Base-by-base conservation (phyloP, 2,329 filamentous ascomycete genomes). In the Rhytidhysteron rufulum region DNA sequence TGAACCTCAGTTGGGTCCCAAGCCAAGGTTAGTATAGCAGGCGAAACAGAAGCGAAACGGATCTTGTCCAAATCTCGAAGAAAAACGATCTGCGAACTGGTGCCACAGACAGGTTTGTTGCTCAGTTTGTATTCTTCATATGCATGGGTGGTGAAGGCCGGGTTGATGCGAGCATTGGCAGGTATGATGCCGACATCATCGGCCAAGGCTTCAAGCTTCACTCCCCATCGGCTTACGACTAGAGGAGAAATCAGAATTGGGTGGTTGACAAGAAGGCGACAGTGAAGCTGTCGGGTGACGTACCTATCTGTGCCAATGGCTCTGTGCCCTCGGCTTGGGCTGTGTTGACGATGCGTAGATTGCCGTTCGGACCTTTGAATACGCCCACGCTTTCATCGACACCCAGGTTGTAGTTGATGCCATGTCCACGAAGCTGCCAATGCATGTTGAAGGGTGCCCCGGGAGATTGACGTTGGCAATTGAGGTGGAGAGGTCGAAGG, bases 51-150 rank as follows among this genome's bases (percentile, higher is more conserved):
- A 3, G 51, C 20, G 5, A 52, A 49, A n/a, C 21, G 40, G 13
- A 65, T 47, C 2, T 39, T 30, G 32, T 65, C 62, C 17, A 45
- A 47, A 31, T 55, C 42, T 5, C 62, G 55, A 24, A 65, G 42
- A 3, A 65, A 41, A 1, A 63, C 47, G 11, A 57, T 45, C 37
- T 65, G 60, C 8, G 22, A 19, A 4, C 37, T 37, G 15, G 22
- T 45, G 4, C 35, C 41, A n/a, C n/a, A n/a, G 17, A 44, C 36
- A 4, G 19, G 39, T n/a, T 36, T 39, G 30, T 50, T 50, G 18
- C 52, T 45, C 24, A 65, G 40, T 17, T 49, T 31, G 22, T 58
- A 58, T 13, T 34, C 42, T 20, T 53, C 47, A n/a, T 11, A 17
- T 27, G 37, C 37, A n/a, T n/a, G n/a, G 17, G 42, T 39, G n/a